Percentiles rank a stretch among this genome's conserved stretches.
These are phyloP conservation scores for Vitis amurensis DNA, from an alignment of 164 flowering plant genomes.

Conservation along the genomic window DNA sequence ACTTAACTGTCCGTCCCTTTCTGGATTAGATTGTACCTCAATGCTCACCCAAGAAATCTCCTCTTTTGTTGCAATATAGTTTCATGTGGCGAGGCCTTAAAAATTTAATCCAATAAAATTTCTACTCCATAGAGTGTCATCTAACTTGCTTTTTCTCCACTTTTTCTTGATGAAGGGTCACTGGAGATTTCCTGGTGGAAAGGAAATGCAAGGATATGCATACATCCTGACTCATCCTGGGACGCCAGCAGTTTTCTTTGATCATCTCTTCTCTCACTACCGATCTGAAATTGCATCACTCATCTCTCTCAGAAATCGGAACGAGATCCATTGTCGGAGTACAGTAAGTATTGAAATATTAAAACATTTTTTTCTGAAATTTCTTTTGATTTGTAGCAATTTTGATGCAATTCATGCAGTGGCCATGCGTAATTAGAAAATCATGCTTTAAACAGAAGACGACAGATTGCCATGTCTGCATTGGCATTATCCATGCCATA, in stretches of 20 bases:
- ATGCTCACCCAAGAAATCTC: too few relatives aligned
- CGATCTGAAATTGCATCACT: constrained; percentile 61
- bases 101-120: too few relatives aligned
- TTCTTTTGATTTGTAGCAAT: neutral
- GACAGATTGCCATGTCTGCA: neutral
- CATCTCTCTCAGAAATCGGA: constrained; percentile 65
- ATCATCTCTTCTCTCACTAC: constrained; percentile 76
- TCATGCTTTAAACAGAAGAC: constrained; percentile 1
- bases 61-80: too few relatives aligned
- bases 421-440: too few relatives aligned
- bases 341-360: constrained; percentile 49
- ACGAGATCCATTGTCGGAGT: constrained; percentile 81
- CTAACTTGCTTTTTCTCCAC: constrained; percentile 2
- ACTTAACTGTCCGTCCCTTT: too few relatives aligned
- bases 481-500: neutral
- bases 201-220: constrained; percentile 99
- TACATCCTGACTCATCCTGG: constrained; percentile 98
- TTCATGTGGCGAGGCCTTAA: too few relatives aligned
- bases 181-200: constrained; percentile 98
- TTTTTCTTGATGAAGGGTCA: constrained; percentile 66
- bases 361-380: neutral
- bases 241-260: constrained; percentile 90
- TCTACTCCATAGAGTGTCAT: neutral
- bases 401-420: neutral
- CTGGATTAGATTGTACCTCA: too few relatives aligned